Base-by-base conservation (phyloP, 768 basidiomycete species). In the Saitozyma podzolica region DNA sequence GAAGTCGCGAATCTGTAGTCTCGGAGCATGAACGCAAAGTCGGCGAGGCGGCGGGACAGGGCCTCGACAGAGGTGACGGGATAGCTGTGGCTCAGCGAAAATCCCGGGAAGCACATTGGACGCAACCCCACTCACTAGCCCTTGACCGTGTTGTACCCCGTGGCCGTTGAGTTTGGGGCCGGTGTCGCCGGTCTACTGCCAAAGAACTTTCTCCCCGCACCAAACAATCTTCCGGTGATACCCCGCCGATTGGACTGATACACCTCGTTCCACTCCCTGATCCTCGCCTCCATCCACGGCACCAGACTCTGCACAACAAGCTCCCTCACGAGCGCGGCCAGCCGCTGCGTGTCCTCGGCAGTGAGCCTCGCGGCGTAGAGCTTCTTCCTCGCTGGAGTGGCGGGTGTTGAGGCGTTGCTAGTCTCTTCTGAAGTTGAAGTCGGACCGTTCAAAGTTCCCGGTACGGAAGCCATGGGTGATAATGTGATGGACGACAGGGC, bases 231-330 rank as follows among this genome's bases (percentile, higher is more conserved):
- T 0, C 80, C 81, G 0, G 81, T 80, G 40, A 82, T 68, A 8
- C 80, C 75, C 64, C 75, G 37, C 43, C 78, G 48, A 52, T 82
- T 83, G 14, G 75, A 74, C 39, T 79, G 77, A 45, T 79, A 65
- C 66, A 82, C 50, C 74, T 98, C 94, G 75, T 96, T 97, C 91
- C 93, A 95, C 66, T 95, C 91, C 51, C 91, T 68, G 6, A 94
- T 89, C 77, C 88, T 88, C 72, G 88, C 91, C 81, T 98, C 95
- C 91, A 98, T 94, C 91, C 91, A 97, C 0, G 94, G 94, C 3
- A 97, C 78, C 50, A 98, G 80, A 73, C 90, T 93, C 86, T 90
- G 91, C 10, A 88, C 87, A 4, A 91, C 83, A 68, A 97, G 89
- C 78, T 96, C 94, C 50, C 92, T 85, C 9, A 91, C 84, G 70